Base-by-base conservation (phyloP, 768 basidiomycete genomes). In the Suillus lakei region DNA sequence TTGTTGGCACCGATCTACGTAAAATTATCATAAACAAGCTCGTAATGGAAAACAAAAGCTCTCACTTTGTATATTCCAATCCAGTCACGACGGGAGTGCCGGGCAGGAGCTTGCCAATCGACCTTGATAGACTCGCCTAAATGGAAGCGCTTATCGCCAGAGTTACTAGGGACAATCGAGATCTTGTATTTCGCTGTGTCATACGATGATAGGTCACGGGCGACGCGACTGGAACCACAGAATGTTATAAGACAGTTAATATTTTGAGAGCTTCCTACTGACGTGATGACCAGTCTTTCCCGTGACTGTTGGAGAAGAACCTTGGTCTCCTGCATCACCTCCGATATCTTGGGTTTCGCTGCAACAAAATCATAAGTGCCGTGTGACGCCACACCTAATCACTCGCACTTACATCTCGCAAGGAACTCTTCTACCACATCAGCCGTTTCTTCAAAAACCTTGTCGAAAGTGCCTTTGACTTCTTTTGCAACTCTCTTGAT, bases 371-470 rank as follows among this genome's bases (percentile, higher is more conserved):
- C 30, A 10, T 72, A 63, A 73, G 18, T 41, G 10, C 5, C 9
- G 8, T 28, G 26, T 30, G 10, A 21, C 15, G 18, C 18, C 18
- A 21, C 18, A 12, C 18, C 18, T 4, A 30, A 21, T 30, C 5
- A 12, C 2, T 12, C 16, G 28, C 59, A 78, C 92, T 71, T 73
- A 98, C 96, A 96, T 74, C 90, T 93, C 0, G 91, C 90, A 65
- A 99, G 78, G 77, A 99, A 96, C 60, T 98, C 97, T 76, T 98
- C 97, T 18, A 99, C 88, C 18, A 86, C 94, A 62, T 96, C 95
- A 0, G 92, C 89, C 9, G 96, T 95, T 76, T 97, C 95, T 69
- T 96, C 95, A 68, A 93, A 95, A 23, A 98, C 97, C 78, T 96
- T 97, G 67, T 97, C 96, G 72, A 99, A 91, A 0, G 93, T 97